These are phyloP conservation scores for Trametes hirsuta DNA, from an alignment of 1,284 basidiomycete genomes.

Conservation along the genomic window DNA sequence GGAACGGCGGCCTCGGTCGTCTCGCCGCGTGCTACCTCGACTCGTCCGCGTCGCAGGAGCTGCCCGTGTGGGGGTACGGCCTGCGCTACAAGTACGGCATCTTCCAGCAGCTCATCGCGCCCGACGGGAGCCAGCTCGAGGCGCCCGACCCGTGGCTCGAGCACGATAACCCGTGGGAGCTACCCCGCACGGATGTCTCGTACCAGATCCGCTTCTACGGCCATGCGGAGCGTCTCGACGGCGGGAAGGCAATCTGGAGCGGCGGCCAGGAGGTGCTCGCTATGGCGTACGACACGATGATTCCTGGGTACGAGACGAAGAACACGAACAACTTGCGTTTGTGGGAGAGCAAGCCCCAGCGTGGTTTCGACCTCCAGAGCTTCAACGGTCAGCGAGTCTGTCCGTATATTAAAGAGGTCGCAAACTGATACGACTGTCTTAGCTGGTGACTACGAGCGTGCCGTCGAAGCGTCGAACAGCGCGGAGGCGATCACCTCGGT, in stretches of 20 bases:
- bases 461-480: constrained; percentile 83
- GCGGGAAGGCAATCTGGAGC: constrained; percentile 75
- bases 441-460: constrained; percentile 90
- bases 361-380: constrained; percentile 90
- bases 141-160: constrained; percentile 94
- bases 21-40: constrained; percentile 94
- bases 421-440: constrained; percentile 7
- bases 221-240: constrained; percentile 67
- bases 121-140: constrained; percentile 84
- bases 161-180: constrained; percentile 88
- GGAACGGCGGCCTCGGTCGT: constrained; percentile 89
- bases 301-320: constrained; percentile 82
- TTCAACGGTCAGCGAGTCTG: constrained; percentile 71
- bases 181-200: constrained; percentile 81
- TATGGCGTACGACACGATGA: constrained; percentile 88
- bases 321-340: constrained; percentile 80
- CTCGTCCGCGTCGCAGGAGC: constrained; percentile 79
- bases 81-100: constrained; percentile 90
- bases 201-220: constrained; percentile 89
- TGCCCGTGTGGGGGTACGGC: constrained; percentile 89
- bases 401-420: not conserved
- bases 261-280: constrained; percentile 93
- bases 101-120: constrained; percentile 90
- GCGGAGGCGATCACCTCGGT: constrained; percentile 92
- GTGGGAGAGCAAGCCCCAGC: constrained; percentile 87